Evolutionary conservation across 2,329 filamentous ascomycete species (phyloP).

Genomic region (Paecilomyces fulvus): DNA sequence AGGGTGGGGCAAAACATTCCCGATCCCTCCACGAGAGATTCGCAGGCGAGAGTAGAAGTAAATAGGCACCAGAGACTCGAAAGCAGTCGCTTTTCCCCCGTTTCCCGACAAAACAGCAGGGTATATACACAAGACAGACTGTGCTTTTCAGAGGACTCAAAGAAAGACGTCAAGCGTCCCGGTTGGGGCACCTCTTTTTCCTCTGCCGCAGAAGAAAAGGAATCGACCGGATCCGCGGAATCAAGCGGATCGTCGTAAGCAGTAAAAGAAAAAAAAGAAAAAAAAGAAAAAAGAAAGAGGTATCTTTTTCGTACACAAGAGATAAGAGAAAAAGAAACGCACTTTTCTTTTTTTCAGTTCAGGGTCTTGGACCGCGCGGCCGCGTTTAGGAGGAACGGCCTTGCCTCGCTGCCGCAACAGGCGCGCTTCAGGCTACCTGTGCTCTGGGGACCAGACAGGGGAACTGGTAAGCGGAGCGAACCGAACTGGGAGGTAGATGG

Average conservation of each 20-base stretch:
- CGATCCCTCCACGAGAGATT: background rate
- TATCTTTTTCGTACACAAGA: conserved; percentile 20
- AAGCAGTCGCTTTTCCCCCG: conserved; percentile 13
- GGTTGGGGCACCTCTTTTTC: background rate
- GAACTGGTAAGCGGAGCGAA: conserved; percentile 13
- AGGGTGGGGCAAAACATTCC: conserved; percentile 2
- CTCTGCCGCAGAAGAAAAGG: background rate
- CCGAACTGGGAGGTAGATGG: conserved; percentile 11
- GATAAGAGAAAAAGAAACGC: conserved; percentile 11
- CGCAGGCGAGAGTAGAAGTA: background rate
- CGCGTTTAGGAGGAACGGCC: conserved; percentile 15
- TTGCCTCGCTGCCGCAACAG: conserved; percentile 32
- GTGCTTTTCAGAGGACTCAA: background rate
- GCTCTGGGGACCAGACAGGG: conserved; percentile 20
- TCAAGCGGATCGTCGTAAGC: background rate
- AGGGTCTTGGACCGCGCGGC: conserved; percentile 4
- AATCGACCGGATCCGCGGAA: background rate
- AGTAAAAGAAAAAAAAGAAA: background rate
- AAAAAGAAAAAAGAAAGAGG: conserved; percentile 8
- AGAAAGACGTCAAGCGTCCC: background rate
- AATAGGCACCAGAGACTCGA: conserved; percentile 8
- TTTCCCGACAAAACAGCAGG: conserved; percentile 16
- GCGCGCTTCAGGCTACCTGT: conserved; percentile 31
- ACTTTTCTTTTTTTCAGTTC: conserved; percentile 14
- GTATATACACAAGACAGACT: conserved; percentile 16